Percentiles rank a stretch among this genome's conserved stretches.
These are phyloP conservation scores for Dioscorea cayenensis DNA, from an alignment of 116 monocot genomes.

Conservation along the genomic window DNA sequence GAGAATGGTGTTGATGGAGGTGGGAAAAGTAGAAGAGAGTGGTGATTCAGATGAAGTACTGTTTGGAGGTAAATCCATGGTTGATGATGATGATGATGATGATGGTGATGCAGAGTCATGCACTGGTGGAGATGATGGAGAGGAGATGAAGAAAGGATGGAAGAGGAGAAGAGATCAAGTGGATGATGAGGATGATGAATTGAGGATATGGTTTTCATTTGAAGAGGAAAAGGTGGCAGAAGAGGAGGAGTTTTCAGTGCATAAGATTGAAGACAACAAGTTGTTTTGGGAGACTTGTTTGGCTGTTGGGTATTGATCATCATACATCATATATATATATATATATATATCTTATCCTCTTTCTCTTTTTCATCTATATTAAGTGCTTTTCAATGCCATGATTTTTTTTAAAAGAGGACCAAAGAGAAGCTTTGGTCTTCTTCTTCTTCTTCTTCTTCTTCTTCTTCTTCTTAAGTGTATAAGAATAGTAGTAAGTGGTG, in stretches of 20 bases:
- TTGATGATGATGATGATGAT: background rate
- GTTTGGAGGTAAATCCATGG: background rate
- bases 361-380: no score
- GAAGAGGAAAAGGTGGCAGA: background rate
- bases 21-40: no score
- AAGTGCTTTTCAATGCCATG: no score
- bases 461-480: background rate
- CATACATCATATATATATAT: no score
- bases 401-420: background rate
- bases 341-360: no score
- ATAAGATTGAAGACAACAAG: background rate
- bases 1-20: no score
- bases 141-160: background rate
- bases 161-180: background rate
- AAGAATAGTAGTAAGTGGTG: no score
- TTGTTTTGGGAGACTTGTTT: conserved; percentile 3
- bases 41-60: no score
- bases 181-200: background rate
- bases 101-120: conserved; percentile 1
- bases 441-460: background rate
- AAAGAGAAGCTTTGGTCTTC: background rate
- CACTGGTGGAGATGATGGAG: background rate
- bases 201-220: no score
- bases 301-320: background rate
- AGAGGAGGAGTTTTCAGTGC: background rate